These are phyloP conservation scores for Penstemon newberryi DNA, from an alignment of 257 asterid genomes.

Conservation along the genomic window DNA sequence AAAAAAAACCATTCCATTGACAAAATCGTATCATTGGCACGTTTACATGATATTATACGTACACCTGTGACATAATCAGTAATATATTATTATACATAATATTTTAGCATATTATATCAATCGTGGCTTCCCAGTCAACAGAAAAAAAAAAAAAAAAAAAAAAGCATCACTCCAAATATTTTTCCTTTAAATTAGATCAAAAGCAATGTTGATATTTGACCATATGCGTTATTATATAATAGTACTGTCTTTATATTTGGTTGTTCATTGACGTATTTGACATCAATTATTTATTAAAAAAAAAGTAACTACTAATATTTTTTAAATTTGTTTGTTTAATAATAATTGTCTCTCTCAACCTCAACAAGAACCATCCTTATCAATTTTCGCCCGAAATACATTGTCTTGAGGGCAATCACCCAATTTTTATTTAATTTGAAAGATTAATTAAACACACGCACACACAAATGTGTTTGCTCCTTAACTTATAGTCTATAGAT, in stretches of 20 bases:
- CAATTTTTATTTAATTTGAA: conserved; percentile 21
- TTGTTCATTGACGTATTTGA: background rate
- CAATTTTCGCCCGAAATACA: conserved; percentile 14
- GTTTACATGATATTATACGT: too few relatives aligned
- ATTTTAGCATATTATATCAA: too few relatives aligned
- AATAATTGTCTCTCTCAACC: conserved; percentile 29
- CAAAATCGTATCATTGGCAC: too few relatives aligned
- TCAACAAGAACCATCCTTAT: conserved; percentile 39
- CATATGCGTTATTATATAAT: background rate
- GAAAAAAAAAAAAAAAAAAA: too few relatives aligned
- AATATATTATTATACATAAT: too few relatives aligned
- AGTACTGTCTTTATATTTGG: background rate
- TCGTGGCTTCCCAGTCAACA: background rate
- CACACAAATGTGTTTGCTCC: conserved; percentile 4
- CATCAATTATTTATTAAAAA: too few relatives aligned
- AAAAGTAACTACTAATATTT: background rate
- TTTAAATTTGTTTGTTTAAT: conserved; percentile 7
- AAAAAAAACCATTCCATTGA: too few relatives aligned
- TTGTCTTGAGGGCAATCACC: conserved; percentile 20
- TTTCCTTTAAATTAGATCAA: background rate
- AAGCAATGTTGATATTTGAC: background rate
- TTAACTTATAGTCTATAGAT: conserved; percentile 3
- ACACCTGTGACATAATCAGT: too few relatives aligned
- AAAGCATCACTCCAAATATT: background rate
- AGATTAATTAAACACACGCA: background rate